Conservation (phyloP, 1,284 basidiomycete species). For the Phellinidium pouzarii region DNA sequence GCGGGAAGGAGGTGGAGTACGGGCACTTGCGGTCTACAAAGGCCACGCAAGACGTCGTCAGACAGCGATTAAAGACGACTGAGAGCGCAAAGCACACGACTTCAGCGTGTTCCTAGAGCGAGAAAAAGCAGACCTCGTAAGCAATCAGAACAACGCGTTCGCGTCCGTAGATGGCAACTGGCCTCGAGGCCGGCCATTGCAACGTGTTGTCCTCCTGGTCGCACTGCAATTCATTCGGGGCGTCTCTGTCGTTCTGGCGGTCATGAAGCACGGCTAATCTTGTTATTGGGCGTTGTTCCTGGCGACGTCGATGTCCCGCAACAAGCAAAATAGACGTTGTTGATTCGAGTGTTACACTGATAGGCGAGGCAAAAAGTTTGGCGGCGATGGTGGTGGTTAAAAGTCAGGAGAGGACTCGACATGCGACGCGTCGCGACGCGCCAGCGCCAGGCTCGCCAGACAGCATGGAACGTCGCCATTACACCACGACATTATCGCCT, state of each 20-base stretch:
- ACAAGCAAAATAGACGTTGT: constrained; percentile 1
- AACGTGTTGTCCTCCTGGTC: constrained; percentile 13
- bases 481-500: not conserved
- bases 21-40: not conserved
- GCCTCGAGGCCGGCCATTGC: constrained; percentile 16
- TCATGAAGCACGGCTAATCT: not conserved
- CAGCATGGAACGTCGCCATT: not conserved
- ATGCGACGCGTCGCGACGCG: not conserved
- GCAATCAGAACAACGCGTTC: not conserved
- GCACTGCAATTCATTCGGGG: constrained; percentile 9
- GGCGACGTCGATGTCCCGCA: not conserved
- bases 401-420: not conserved
- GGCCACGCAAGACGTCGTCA: constrained; percentile 9
- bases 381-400: not conserved
- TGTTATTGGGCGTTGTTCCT: not conserved
- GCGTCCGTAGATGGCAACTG: not conserved
- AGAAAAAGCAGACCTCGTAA: not conserved
- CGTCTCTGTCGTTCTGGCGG: constrained; percentile 1
- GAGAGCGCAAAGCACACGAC: constrained; percentile 6
- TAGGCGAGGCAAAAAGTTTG: not conserved
- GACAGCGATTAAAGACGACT: constrained; percentile 4
- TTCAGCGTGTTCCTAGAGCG: constrained; percentile 2
- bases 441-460: too few relatives aligned
- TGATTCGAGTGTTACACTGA: not conserved
- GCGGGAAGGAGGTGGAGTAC: not conserved